phyloP scores from a whole-genome alignment of 2,329 filamentous ascomycete genomes.

The Blumeria hordei region DNA sequence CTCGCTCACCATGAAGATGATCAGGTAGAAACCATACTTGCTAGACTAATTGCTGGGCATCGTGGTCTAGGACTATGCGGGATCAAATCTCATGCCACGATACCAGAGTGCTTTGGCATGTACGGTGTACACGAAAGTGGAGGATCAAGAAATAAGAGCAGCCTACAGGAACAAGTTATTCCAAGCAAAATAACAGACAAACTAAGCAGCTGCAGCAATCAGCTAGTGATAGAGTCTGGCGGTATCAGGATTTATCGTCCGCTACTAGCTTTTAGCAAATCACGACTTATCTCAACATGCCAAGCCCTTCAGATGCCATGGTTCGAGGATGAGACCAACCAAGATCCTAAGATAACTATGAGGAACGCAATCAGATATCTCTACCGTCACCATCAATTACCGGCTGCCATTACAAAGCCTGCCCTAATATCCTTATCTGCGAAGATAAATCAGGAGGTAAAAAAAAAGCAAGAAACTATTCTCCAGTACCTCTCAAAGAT shows the following conservation, averaged over 20 bases:
- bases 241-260: conserved; percentile 46
- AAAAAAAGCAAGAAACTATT: conserved; percentile 25
- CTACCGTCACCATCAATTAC: conserved; percentile 32
- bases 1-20: conserved; percentile 79
- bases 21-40: conserved; percentile 70
- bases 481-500: conserved; percentile 26
- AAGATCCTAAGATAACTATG: conserved; percentile 47
- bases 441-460: conserved; percentile 23
- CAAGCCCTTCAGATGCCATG: conserved; percentile 40
- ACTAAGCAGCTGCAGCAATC: not conserved
- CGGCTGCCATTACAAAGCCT: conserved; percentile 40
- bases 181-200: not conserved
- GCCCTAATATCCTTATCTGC: conserved; percentile 35
- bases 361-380: conserved; percentile 63
- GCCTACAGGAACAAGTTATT: not conserved
- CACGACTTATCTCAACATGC: conserved; percentile 52
- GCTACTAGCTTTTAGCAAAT: conserved; percentile 45
- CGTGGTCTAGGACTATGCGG: conserved; percentile 46
- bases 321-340: conserved; percentile 72
- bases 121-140: conserved; percentile 48
- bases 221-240: conserved; percentile 25
- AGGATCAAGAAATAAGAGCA: not conserved
- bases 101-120: conserved; percentile 66
- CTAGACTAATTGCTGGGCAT: conserved; percentile 48
- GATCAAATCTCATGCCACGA: conserved; percentile 37